phyloP scores from a whole-genome alignment of 345 rosid genomes.

The Acer yangbiense region DNA sequence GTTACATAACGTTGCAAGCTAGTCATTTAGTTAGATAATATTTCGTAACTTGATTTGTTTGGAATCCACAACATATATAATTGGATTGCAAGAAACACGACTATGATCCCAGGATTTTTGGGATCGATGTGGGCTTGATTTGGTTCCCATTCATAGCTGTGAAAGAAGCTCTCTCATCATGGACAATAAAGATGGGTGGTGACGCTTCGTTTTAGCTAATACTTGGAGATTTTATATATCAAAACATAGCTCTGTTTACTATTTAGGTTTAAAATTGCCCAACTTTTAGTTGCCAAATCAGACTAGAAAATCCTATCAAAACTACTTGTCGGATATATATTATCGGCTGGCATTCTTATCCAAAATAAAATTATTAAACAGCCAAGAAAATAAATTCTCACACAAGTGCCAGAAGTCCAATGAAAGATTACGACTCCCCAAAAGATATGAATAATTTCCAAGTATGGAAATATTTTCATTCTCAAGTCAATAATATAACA shows the following conservation, averaged over 20 bases:
- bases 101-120: neutral
- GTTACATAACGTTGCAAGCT: no score
- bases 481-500: no score
- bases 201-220: conserved; percentile 2
- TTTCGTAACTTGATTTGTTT: no score
- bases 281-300: neutral
- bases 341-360: neutral
- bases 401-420: no score
- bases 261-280: neutral
- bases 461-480: no score
- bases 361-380: neutral
- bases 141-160: neutral
- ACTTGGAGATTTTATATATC: neutral
- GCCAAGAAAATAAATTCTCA: neutral
- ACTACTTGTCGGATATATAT: conserved; percentile 5
- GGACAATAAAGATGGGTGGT: neutral
- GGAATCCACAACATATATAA: no score
- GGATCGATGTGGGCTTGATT: neutral
- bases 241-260: no score
- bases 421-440: no score
- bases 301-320: neutral
- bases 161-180: no score
- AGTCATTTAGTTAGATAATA: no score
- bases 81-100: no score
- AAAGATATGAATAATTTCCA: no score